Base-by-base conservation (phyloP, 192 early-diverging fungal species). In the Coemansia sp. region DNA sequence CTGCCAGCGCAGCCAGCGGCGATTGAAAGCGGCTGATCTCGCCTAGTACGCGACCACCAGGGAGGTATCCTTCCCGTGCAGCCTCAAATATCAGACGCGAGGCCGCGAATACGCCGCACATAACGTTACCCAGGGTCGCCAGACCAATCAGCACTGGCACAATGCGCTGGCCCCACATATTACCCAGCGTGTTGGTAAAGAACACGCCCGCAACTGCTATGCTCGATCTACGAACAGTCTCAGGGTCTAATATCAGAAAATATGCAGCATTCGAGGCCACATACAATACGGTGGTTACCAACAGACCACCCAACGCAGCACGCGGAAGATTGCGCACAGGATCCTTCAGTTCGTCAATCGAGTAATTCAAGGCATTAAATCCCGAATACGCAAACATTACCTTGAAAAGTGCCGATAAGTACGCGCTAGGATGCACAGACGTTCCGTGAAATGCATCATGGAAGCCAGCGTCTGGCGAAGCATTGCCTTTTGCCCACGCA, bases 241-340 rank as follows among this genome's bases (percentile, higher is more conserved):
- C 78, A 3, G 66, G 57, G 21, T 74, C 73, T 6, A 86, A 68
- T 16, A 83, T 78, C 23, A 80, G 23, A 54, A 86, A 86, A 58
- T 83, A 84, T n/a, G 85, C 80, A 16, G 76, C 69, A 50, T 86
- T 83, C 23, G 62, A 74, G 21, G 86, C 62, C n/a, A 86, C 58
- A 51, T 88, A 88, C 16, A 88, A 64, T 14, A 69, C 47, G 0
- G 85, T 78, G 7, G 85, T 83, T 2, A 82, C 58, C 21, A 71
- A 54, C 49, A 87, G 59, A 1, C 83, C 85, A 41, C 83, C 75
- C 27, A 83, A 48, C 12, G 84, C 84, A 18, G 83, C 83, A 0
- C 81, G 70, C 26, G 85, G 86, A 60, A 88, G 69, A 59, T 86
- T 88, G 60, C 81, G 82, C 47, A 76, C 73, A 10, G 87, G 87